Conservation (phyloP, 2,329 filamentous ascomycete species). For the Neonectria magnoliae region DNA sequence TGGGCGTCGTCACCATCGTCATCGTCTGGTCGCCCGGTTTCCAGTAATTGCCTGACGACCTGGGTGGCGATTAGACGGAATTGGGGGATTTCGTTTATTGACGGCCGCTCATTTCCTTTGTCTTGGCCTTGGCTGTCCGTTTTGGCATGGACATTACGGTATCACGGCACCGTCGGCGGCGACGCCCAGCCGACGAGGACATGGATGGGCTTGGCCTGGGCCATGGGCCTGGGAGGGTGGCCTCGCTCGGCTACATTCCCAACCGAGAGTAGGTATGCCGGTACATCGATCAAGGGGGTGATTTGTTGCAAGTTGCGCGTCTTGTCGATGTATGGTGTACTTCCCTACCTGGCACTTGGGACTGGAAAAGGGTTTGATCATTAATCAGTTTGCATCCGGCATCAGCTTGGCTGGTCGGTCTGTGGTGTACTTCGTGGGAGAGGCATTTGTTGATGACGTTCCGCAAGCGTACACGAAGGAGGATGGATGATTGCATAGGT, state of each 20-base stretch:
- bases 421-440: background rate
- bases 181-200: background rate
- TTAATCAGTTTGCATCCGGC: background rate
- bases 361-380: background rate
- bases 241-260: background rate
- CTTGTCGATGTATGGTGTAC: background rate
- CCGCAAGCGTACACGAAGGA: background rate
- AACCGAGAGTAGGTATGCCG: background rate
- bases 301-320: background rate
- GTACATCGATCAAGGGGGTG: background rate
- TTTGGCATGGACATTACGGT: background rate
- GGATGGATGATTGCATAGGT: too few species aligned
- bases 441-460: background rate
- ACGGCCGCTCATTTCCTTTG: conserved; percentile 23
- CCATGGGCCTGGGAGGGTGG: background rate
- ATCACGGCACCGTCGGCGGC: conserved; percentile 1
- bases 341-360: background rate
- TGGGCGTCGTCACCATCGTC: background rate
- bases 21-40: background rate
- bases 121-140: conserved; percentile 29
- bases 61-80: conserved; percentile 20
- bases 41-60: conserved; percentile 17
- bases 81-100: background rate
- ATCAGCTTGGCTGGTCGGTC: background rate
- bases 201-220: too few species aligned